Evolutionary conservation across 1,284 basidiomycete species (phyloP).

Genomic region (Pterulicium gracile): DNA sequence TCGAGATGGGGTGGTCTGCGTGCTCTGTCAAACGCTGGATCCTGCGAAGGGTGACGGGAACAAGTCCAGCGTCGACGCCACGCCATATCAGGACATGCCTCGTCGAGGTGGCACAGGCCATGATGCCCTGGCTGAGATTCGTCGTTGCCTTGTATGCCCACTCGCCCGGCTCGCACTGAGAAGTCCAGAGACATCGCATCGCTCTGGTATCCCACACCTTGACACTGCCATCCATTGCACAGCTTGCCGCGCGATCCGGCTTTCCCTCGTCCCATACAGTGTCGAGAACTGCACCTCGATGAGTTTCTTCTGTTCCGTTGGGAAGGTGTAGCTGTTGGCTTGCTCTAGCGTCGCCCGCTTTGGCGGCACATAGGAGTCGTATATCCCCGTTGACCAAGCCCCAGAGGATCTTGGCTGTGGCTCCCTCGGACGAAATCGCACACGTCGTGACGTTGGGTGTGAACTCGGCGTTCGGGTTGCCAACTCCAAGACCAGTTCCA

Average conservation of each 20-base stretch:
- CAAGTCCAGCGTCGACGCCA: constrained; percentile 20
- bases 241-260: constrained; percentile 35
- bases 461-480: constrained; percentile 73
- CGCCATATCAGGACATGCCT: constrained; percentile 49
- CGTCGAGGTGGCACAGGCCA: constrained; percentile 39
- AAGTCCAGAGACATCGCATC: constrained; percentile 53
- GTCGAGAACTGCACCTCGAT: constrained; percentile 45
- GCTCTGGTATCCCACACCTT: constrained; percentile 54
- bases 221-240: constrained; percentile 49
- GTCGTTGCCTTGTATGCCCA: constrained; percentile 38
- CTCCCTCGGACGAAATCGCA: constrained; percentile 47
- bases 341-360: constrained; percentile 39
- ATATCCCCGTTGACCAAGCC: constrained; percentile 67
- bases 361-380: constrained; percentile 44
- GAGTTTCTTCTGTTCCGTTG: constrained; percentile 15
- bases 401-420: constrained; percentile 66
- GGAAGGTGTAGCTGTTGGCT: constrained; percentile 28
- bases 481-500: constrained; percentile 49
- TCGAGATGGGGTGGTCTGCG: constrained; percentile 6
- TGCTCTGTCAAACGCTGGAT: background rate
- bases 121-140: constrained; percentile 28
- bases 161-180: constrained; percentile 29
- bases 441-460: constrained; percentile 55
- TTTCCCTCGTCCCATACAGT: constrained; percentile 32
- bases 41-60: constrained; percentile 10